A percentile compares a stretch with the other conserved stretches of the same genome.
Conservation (phyloP, 345 rosid species). For the Linum tenue region DNA sequence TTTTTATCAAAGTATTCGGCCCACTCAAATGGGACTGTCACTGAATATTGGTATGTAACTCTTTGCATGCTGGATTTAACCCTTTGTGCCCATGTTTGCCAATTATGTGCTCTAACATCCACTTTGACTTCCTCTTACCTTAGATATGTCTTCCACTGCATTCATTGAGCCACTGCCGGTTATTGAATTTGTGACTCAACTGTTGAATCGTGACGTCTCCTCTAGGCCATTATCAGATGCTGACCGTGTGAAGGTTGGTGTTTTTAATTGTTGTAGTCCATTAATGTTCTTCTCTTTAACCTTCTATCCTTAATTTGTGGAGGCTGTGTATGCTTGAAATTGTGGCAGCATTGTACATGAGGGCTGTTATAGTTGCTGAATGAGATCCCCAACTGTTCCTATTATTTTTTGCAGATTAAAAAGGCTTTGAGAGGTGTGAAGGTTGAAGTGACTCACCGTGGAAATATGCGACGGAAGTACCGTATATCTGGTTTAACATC, state of each 20-base stretch:
- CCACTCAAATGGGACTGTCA: slow-evolving; percentile 91
- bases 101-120: background rate
- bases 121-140: background rate
- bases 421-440: slow-evolving; percentile 86
- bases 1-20: slow-evolving; percentile 93
- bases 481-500: slow-evolving; percentile 88
- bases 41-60: slow-evolving; percentile 55
- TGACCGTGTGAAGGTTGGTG: slow-evolving; percentile 81
- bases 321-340: background rate
- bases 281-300: background rate
- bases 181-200: slow-evolving; percentile 54
- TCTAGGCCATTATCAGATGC: slow-evolving; percentile 78
- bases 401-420: slow-evolving; percentile 44
- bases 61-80: background rate
- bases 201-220: slow-evolving; percentile 62
- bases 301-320: background rate
- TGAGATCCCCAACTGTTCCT: background rate
- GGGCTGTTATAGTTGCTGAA: background rate
- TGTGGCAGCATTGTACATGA: background rate
- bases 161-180: slow-evolving; percentile 88
- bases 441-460: slow-evolving; percentile 91
- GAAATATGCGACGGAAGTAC: slow-evolving; percentile 91
- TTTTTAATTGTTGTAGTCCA: background rate
- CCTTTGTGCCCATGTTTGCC: no score
- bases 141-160: slow-evolving; percentile 97